Conservation (phyloP, 2,329 filamentous ascomycete genomes). For the Rachicladosporium sp. region DNA sequence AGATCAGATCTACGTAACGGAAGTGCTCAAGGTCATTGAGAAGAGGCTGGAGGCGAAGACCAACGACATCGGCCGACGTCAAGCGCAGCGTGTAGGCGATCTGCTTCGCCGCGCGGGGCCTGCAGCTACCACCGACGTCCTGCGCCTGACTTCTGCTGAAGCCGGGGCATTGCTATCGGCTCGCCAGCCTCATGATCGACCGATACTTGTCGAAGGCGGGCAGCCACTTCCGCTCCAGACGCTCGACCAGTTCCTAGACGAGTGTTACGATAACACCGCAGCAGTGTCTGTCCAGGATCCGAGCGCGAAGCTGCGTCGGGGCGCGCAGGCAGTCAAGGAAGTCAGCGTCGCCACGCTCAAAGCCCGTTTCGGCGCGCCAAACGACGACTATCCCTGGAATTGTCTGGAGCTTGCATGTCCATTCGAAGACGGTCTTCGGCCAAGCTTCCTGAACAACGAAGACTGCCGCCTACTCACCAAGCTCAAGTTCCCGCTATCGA, state of each 20-base stretch:
- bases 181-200: slow-evolving; percentile 13
- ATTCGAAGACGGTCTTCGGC: slow-evolving; percentile 20
- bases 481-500: slow-evolving; percentile 14
- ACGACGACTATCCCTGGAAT: slow-evolving; percentile 17
- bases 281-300: slow-evolving; percentile 20
- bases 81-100: neutral
- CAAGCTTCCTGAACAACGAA: slow-evolving; percentile 19
- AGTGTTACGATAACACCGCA: slow-evolving; percentile 20
- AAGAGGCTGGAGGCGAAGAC: too few species aligned
- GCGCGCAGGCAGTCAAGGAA: slow-evolving; percentile 6
- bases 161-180: slow-evolving; percentile 12
- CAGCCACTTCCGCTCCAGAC: slow-evolving; percentile 17
- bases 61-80: too few species aligned
- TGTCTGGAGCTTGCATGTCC: slow-evolving; percentile 21
- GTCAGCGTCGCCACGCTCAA: slow-evolving; percentile 17
- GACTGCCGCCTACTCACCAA: slow-evolving; percentile 22
- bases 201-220: slow-evolving; percentile 17
- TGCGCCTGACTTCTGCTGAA: slow-evolving; percentile 13
- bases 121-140: slow-evolving; percentile 12
- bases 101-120: slow-evolving; percentile 15
- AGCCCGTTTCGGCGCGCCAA: slow-evolving; percentile 11
- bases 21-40: too few species aligned
- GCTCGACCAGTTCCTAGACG: slow-evolving; percentile 15
- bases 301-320: slow-evolving; percentile 5
- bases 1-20: too few species aligned